Evolutionary conservation across 2,329 filamentous ascomycete species (phyloP), one percentile per base, ranked within the genome.

Genomic region (Colletotrichum gigasporum): DNA sequence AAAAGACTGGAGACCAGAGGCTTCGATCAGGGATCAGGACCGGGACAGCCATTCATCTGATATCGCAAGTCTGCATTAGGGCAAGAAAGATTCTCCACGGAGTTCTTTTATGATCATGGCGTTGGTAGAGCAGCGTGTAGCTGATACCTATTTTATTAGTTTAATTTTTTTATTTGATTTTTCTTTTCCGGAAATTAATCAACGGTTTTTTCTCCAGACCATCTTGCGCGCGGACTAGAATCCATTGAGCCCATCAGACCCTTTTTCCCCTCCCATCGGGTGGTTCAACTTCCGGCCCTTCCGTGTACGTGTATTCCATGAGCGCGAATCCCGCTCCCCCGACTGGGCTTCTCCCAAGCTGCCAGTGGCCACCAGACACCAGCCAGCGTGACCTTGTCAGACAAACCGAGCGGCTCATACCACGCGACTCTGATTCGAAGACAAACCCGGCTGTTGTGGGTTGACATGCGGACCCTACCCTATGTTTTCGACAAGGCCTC

Each of bases 241-340:
- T 35, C 16, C 37, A 32, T 32, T 18, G 26, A 42, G 12, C 24
- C 26, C 35, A 24, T 51, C 35, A n/a, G 18, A 44, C 28, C 35
- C 37, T 48, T 32, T 39, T 22, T 34, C 30, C 16, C 28, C 18
- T 11, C 6, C 26, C 20, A 14, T 12, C 30, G 10, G 14, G 14
- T 52, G 6, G 45, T 11, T 20, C 44, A 39, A 47, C 54, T 39
- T 63, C 60, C 60, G 60, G 39, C 37, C 32, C 47, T 35, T 63
- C 54, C 60, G 60, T 45, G 18, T 10, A 37, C 5, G 37, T 14
- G 6, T 18, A 10, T 14, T 24, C 16, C 24, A 10, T 16, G 20
- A 51, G 47, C 9, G 12, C 26, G 12, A 55, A 35, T 35, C n/a
- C 28, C 10, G 20, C 18, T 9, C 12, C 52, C n/a, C n/a, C n/a